These are phyloP conservation scores for Ceriops tagal DNA, from an alignment of 345 rosid species.

Conservation along the genomic window DNA sequence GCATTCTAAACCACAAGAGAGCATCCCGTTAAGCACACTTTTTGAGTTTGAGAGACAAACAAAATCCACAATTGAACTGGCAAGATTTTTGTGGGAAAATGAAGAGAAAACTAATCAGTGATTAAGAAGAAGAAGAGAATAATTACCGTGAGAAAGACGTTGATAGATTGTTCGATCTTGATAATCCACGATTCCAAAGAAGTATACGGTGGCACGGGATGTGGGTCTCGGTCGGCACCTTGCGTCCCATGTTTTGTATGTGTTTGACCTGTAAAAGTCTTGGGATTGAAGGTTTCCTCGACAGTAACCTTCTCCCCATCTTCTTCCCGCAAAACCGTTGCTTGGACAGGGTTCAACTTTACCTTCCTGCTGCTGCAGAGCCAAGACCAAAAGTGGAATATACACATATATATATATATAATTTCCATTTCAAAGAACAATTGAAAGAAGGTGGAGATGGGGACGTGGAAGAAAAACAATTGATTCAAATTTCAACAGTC, in stretches of 20 bases:
- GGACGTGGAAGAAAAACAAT: no score
- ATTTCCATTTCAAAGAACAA: no score
- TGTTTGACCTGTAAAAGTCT: slow-evolving; percentile 24
- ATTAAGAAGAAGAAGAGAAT: not conserved
- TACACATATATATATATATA: no score
- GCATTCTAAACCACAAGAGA: not conserved
- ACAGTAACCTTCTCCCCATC: slow-evolving; percentile 60
- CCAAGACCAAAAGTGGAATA: not conserved
- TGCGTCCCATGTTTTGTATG: slow-evolving; percentile 7
- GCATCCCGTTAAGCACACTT: not conserved
- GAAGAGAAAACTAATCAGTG: not conserved
- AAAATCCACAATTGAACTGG: no score
- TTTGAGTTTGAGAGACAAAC: not conserved
- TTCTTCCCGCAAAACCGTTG: slow-evolving; percentile 59
- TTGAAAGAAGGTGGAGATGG: no score
- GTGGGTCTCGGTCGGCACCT: slow-evolving; percentile 26
- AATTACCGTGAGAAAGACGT: slow-evolving; percentile 74
- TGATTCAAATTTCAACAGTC: no score
- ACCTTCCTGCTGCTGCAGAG: not conserved
- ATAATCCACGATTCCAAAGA: slow-evolving; percentile 51
- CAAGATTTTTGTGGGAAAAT: no score
- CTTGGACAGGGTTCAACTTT: slow-evolving; percentile 45
- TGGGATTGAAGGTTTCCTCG: slow-evolving; percentile 62
- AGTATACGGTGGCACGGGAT: slow-evolving; percentile 30
- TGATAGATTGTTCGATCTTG: slow-evolving; percentile 70